Conservation (phyloP, 176 grass and related monocot genomes). For the Otatea glauca region DNA sequence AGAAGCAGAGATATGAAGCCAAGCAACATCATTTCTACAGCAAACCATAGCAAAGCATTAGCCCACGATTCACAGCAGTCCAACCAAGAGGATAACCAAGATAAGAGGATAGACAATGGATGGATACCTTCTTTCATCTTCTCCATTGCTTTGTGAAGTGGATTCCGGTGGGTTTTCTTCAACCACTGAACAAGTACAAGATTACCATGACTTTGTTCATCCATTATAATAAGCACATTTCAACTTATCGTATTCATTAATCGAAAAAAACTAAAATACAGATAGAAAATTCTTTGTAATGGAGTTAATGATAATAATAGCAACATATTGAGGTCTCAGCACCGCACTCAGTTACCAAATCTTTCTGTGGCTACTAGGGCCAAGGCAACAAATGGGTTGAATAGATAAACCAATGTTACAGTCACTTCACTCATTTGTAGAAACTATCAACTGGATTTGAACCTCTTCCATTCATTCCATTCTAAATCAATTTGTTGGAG, state of each 20-base stretch:
- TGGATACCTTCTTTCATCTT: constrained; percentile 95
- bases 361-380: neutral
- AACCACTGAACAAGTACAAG: constrained; percentile 65
- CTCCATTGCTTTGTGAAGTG: constrained; percentile 87
- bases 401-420: neutral
- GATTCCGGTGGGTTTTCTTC: constrained; percentile 87
- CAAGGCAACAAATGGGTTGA: constrained; percentile 4
- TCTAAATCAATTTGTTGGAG: neutral
- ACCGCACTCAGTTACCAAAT: neutral
- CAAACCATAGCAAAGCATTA: neutral
- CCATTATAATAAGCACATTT: neutral
- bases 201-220: neutral
- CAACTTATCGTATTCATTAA: neutral
- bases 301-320: neutral
- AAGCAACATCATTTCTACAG: constrained; percentile 91
- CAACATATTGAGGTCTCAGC: neutral
- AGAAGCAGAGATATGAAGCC: constrained; percentile 96
- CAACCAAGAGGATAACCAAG: neutral
- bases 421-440: neutral
- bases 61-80: neutral
- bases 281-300: neutral
- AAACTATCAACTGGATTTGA: neutral
- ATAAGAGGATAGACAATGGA: neutral
- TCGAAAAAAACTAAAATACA: neutral
- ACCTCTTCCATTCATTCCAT: neutral